Conservation (phyloP, 768 basidiomycete species). For the Kwoniella bestiolae region DNA sequence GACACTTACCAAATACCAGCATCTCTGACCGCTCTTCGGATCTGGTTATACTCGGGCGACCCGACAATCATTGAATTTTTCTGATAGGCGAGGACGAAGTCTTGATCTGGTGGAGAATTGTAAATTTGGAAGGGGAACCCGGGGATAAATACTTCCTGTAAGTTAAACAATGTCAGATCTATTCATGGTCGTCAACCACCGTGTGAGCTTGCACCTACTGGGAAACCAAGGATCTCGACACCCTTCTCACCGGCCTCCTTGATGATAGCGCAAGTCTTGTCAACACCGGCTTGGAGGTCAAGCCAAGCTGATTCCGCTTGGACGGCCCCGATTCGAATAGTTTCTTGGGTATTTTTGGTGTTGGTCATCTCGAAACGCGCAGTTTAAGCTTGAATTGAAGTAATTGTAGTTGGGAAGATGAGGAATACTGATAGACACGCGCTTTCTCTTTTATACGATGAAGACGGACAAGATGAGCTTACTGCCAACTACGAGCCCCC, state of each 20-base stretch:
- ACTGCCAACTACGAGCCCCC: no score
- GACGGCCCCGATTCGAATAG: constrained; percentile 7
- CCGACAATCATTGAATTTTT: constrained; percentile 15
- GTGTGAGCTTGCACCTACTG: not conserved
- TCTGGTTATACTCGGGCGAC: constrained; percentile 12
- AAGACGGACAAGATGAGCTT: no score
- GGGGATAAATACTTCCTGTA: constrained; percentile 16
- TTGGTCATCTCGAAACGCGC: no score
- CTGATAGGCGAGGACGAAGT: constrained; percentile 11
- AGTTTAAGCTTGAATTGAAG: no score
- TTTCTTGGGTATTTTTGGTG: no score
- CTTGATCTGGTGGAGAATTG: constrained; percentile 4
- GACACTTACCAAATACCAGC: not conserved
- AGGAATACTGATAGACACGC: no score
- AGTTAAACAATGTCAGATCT: not conserved
- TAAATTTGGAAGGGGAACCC: constrained; percentile 7
- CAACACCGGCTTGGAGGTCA: constrained; percentile 8
- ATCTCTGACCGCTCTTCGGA: not conserved
- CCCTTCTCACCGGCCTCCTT: constrained; percentile 15
- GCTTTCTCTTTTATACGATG: no score
- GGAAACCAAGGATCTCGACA: constrained; percentile 8
- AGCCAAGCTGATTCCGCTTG: constrained; percentile 14
- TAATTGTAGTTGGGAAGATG: no score
- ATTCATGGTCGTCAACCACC: not conserved
- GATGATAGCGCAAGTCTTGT: constrained; percentile 8